Conservation (phyloP, 2,329 filamentous ascomycete genomes). For the Fusarium nematophilum region DNA sequence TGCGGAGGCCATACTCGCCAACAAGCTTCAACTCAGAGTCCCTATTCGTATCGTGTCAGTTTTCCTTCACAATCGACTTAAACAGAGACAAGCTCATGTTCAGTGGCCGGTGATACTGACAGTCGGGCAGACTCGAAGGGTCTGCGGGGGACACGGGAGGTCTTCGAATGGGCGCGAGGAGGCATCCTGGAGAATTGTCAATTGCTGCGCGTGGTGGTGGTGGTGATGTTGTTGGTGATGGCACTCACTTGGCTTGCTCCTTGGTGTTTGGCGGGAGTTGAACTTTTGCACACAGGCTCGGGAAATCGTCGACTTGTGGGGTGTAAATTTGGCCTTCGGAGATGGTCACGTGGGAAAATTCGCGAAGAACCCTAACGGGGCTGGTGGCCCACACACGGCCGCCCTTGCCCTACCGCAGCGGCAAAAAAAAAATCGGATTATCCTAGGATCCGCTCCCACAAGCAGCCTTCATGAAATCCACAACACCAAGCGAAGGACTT, state of each 20-base stretch:
- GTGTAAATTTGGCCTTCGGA: slow-evolving; percentile 45
- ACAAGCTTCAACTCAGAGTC: slow-evolving; percentile 99
- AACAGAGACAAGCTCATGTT: slow-evolving; percentile 97
- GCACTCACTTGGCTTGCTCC: slow-evolving; percentile 56
- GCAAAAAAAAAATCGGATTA: slow-evolving; percentile 52
- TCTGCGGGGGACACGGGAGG: slow-evolving; percentile 97
- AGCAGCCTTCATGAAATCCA: slow-evolving; percentile 52
- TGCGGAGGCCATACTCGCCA: slow-evolving; percentile 99
- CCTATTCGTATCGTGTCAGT: slow-evolving; percentile 78
- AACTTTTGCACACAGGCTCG: slow-evolving; percentile 45
- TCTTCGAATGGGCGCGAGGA: slow-evolving; percentile 89
- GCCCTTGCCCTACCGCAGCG: slow-evolving; percentile 49
- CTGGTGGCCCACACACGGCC: slow-evolving; percentile 26
- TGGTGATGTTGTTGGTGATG: slow-evolving; percentile 17
- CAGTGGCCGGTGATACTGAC: slow-evolving; percentile 98
- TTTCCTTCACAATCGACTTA: slow-evolving; percentile 85
- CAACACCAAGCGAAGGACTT: slow-evolving; percentile 49
- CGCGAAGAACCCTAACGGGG: slow-evolving; percentile 49
- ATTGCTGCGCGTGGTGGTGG: slow-evolving; percentile 33
- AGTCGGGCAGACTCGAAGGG: slow-evolving; percentile 99
- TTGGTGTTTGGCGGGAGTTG: slow-evolving; percentile 51
- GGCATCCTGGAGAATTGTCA: slow-evolving; percentile 53
- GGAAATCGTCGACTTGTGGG: slow-evolving; percentile 50
- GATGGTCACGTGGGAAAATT: slow-evolving; percentile 43
- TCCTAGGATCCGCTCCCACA: slow-evolving; percentile 52